Percentiles rank a stretch among this genome's conserved stretches.
Conservation (phyloP, 2,329 filamentous ascomycete genomes). For the Cucurbitaria berberidis region DNA sequence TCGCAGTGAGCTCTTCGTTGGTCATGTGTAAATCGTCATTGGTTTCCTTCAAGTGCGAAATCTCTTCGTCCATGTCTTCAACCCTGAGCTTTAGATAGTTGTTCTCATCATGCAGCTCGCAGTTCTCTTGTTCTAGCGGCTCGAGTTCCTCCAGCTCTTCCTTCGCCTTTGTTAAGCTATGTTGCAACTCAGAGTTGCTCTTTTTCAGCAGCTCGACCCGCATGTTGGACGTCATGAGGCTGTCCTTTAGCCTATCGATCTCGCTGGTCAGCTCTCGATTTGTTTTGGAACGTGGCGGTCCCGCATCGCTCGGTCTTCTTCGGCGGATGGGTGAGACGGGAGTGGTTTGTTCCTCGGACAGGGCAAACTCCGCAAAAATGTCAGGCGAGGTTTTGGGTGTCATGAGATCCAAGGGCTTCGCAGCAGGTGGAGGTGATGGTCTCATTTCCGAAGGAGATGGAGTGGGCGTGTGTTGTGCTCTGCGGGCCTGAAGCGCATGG, state of each 20-base stretch:
- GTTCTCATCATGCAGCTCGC: conserved; percentile 36
- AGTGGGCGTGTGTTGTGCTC: conserved; percentile 31
- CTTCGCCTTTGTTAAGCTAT: conserved; percentile 30
- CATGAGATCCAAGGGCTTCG: conserved; percentile 8
- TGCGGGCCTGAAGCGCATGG: conserved; percentile 39
- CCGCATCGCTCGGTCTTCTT: conserved; percentile 34
- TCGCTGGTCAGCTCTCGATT: conserved; percentile 38
- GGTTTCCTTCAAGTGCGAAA: conserved; percentile 20
- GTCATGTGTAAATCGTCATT: conserved; percentile 21
- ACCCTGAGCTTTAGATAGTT: conserved; percentile 25
- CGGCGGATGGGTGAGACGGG: conserved; percentile 38
- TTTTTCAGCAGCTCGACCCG: conserved; percentile 40
- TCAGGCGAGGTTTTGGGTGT: conserved; percentile 19
- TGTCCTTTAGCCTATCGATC: conserved; percentile 32
- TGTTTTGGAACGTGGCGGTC: conserved; percentile 32
- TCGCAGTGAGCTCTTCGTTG: conserved; percentile 33
- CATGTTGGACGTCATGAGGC: conserved; percentile 40
- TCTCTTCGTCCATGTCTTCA: conserved; percentile 27
- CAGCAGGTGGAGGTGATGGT: conserved; percentile 6
- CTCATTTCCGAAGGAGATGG: conserved; percentile 14
- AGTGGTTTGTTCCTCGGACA: conserved; percentile 38
- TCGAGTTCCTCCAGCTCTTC: conserved; percentile 37
- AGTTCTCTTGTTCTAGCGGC: conserved; percentile 32
- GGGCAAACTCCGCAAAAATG: conserved; percentile 34
- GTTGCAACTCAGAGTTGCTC: conserved; percentile 39